Conservation (phyloP, 257 asterid species). For the Solanum etuberosum region DNA sequence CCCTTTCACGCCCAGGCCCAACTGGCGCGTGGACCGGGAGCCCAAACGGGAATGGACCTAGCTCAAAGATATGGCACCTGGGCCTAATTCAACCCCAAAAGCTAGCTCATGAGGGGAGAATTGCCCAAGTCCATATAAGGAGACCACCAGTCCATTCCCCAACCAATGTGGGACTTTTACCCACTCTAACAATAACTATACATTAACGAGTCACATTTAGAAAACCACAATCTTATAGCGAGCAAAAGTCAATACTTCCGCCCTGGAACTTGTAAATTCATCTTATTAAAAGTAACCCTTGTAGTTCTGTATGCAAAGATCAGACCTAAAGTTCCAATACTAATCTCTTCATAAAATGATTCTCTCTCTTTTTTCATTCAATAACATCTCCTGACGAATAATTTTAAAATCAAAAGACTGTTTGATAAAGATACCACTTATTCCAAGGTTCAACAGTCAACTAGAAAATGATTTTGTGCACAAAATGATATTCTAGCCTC, state of each 20-base stretch:
- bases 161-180: no score
- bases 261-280: background rate
- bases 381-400: background rate
- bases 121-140: no score
- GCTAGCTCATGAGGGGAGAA: no score
- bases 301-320: background rate
- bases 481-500: background rate
- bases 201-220: background rate
- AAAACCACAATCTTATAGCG: background rate
- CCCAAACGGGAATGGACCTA: no score
- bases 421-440: background rate
- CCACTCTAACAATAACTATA: no score
- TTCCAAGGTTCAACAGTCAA: background rate
- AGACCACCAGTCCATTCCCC: no score
- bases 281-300: background rate
- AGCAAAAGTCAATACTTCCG: background rate
- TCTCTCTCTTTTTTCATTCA: background rate
- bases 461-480: background rate
- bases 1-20: no score
- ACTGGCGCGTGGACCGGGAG: no score
- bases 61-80: no score
- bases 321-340: background rate
- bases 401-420: background rate
- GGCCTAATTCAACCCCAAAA: no score
- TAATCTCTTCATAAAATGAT: background rate